Evolutionary conservation across 129 eudicot species (phyloP).

Genomic region (Flaveria bidentis): DNA sequence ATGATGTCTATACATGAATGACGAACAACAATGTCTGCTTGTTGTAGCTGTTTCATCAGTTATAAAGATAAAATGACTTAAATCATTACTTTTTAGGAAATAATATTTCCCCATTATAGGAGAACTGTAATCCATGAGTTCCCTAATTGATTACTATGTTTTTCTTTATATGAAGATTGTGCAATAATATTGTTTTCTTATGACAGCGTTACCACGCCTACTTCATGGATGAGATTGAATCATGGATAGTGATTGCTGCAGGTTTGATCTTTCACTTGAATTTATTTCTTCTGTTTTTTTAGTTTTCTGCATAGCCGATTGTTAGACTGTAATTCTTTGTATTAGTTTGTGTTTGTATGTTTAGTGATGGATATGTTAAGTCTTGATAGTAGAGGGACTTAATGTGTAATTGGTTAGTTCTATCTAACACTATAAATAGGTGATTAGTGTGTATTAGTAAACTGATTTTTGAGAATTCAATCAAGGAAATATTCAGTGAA

Average conservation of each 20-base stretch:
- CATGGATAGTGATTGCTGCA: slow-evolving; percentile 73
- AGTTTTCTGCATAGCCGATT: not conserved
- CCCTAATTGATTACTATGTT: not conserved
- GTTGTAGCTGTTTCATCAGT: not conserved
- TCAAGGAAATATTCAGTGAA: no score
- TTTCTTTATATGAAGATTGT: not conserved
- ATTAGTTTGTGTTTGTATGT: no score
- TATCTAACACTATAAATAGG: no score
- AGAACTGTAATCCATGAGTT: not conserved
- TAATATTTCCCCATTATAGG: no score
- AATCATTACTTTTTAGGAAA: not conserved
- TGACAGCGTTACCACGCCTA: slow-evolving; percentile 87
- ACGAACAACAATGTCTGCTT: not conserved
- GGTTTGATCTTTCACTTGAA: slow-evolving; percentile 43
- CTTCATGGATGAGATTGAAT: slow-evolving; percentile 88
- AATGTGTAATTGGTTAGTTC: no score
- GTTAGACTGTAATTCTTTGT: no score
- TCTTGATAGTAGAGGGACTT: no score
- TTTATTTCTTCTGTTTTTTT: not conserved
- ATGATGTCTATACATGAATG: not conserved
- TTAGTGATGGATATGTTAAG: no score
- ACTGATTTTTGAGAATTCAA: no score
- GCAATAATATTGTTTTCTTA: slow-evolving; percentile 15
- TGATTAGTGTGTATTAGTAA: no score
- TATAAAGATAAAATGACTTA: not conserved